Evolutionary conservation across 192 early-diverging fungal species (phyloP).

Genomic region (Umbelopsis ramanniana): DNA sequence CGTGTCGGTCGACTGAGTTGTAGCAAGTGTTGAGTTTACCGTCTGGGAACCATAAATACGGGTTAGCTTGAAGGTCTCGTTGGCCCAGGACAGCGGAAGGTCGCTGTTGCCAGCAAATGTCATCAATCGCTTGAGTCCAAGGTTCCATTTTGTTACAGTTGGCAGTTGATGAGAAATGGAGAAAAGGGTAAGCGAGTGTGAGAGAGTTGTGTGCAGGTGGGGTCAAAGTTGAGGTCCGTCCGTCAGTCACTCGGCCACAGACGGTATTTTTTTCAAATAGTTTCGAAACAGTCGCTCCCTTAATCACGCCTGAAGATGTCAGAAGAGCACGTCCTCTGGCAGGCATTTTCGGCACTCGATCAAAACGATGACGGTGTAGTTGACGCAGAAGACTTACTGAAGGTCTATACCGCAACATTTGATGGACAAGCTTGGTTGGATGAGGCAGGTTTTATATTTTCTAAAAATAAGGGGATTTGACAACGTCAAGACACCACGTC

Average conservation of each 20-base stretch:
- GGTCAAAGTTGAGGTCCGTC: not conserved
- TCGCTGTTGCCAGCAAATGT: slow-evolving; percentile 32
- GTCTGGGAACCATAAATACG: slow-evolving; percentile 69
- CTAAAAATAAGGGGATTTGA: not conserved
- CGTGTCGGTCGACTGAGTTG: slow-evolving; percentile 82
- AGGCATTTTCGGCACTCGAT: slow-evolving; percentile 50
- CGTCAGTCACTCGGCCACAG: not conserved
- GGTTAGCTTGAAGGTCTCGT: slow-evolving; percentile 18
- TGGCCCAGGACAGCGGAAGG: slow-evolving; percentile 24
- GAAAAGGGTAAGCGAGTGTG: not conserved
- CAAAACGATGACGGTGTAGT: slow-evolving; percentile 55
- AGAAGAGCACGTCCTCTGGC: slow-evolving; percentile 37
- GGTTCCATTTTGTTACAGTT: not conserved
- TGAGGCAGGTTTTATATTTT: slow-evolving; percentile 27
- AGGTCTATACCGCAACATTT: slow-evolving; percentile 43
- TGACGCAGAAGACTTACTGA: slow-evolving; percentile 48
- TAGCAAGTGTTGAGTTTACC: slow-evolving; percentile 80
- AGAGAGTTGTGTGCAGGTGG: not conserved
- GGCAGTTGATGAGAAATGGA: not conserved
- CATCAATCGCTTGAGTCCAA: slow-evolving; percentile 23
- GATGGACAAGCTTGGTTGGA: slow-evolving; percentile 40
- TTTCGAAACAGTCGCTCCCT: not conserved
- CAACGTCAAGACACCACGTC: not conserved
- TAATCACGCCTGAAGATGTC: slow-evolving; percentile 2
- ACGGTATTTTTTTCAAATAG: too few relatives aligned